Evolutionary conservation across 495 filamentous ascomycete species (phyloP), one percentile per base, ranked within the genome.

Genomic region (Acidiella bohemica): DNA sequence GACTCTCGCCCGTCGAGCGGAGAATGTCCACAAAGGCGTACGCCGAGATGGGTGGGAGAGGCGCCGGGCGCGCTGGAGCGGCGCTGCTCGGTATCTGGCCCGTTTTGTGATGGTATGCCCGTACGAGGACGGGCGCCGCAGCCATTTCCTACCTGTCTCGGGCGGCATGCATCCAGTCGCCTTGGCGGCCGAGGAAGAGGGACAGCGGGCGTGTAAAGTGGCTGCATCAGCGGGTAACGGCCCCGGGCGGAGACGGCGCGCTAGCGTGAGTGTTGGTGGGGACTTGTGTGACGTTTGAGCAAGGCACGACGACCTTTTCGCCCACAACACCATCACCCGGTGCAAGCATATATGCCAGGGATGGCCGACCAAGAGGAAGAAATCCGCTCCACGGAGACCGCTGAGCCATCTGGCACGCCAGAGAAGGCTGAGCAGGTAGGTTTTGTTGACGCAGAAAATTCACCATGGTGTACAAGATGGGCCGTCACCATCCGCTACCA

Each of bases 11-110:
- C 26, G 73, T 71, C 11, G 32, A 18, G 13, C 63, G 60, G 13
- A 79, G 64, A 36, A 79, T 75, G 32, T 63, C 60, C 21, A 69
- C 70, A 52, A 79, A 77, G 16, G 70, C 68, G 54, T 76, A 78
- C 31, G 68, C 70, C 11, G 47, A 45, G 16, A 50, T 39, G n/a
- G 47, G 42, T 9, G 47, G 47, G 11, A 50, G 29, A 11, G 42
- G 29, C 2, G 3, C 19, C 7, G 4, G 5, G 10, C 9, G 3
- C 11, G 6, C 4, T 12, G 5, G 11, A 18, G 32, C 5, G 19
- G 20, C 12, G 9, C 13, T 9, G 22, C 20, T 23, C 7, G 10
- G 23, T 9, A 2, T 7, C 14, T 20, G 36, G 11, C 24, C 24
- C n/a, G 36, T 39, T 13, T 23, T 39, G 3, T 11, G 8, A 20